phyloP scores from a whole-genome alignment of 73 alveolate genomes.

The Paramecium biaurelia region DNA sequence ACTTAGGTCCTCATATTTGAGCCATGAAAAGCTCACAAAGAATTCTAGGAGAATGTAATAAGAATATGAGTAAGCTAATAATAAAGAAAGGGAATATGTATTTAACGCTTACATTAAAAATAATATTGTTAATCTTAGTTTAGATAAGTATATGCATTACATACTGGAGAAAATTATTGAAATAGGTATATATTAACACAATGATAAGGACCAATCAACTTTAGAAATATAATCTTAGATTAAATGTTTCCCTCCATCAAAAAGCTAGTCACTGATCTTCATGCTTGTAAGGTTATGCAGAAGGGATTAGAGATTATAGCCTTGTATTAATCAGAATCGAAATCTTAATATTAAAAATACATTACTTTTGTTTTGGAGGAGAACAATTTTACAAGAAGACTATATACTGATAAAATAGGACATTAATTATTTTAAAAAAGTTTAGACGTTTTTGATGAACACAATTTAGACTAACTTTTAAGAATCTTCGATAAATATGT shows the following conservation, averaged over 20 bases:
- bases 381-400: not conserved
- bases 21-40: slow-evolving; percentile 38
- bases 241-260: not conserved
- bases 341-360: not conserved
- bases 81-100: not conserved
- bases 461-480: not conserved
- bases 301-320: slow-evolving; percentile 31
- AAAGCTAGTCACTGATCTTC: not conserved
- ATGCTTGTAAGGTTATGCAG: slow-evolving; percentile 42
- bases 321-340: not conserved
- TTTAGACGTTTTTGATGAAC: not conserved
- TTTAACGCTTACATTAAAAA: slow-evolving; percentile 40
- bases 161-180: slow-evolving; percentile 45
- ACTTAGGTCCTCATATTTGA: slow-evolving; percentile 28
- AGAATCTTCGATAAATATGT: not conserved
- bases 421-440: not conserved
- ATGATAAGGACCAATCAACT: not conserved
- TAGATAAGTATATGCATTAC: slow-evolving; percentile 60
- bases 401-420: slow-evolving; percentile 1
- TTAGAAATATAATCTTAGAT: not conserved
- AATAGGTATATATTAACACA: not conserved
- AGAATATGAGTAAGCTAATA: slow-evolving; percentile 30
- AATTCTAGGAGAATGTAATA: slow-evolving; percentile 52
- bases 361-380: not conserved
- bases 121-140: not conserved